Evolutionary conservation across 257 asterid species (phyloP).

Genomic region (Solanum infundibuliforme): DNA sequence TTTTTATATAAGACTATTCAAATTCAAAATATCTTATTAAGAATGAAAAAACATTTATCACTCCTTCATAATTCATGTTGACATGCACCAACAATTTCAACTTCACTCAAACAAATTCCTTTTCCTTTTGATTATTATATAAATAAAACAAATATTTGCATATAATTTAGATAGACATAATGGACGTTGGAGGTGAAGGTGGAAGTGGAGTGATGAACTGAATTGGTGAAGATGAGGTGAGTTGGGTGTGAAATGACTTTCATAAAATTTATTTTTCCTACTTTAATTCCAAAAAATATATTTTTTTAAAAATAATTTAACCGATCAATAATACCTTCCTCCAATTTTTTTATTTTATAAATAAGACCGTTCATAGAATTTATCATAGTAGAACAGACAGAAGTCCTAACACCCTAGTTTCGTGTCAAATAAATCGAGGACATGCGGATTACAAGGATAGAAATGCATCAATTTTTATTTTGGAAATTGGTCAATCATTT

Average conservation of each 20-base stretch:
- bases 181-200: background rate
- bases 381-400: background rate
- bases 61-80: background rate
- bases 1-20: too few relatives aligned
- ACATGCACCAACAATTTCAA: background rate
- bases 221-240: background rate
- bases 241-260: accelerated
- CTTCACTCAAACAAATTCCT: background rate
- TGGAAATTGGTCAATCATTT: background rate
- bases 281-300: too few relatives aligned
- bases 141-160: too few relatives aligned
- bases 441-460: background rate
- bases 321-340: too few relatives aligned
- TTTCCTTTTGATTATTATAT: too few relatives aligned
- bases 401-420: too few relatives aligned
- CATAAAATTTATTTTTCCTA: too few relatives aligned
- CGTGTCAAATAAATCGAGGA: background rate
- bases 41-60: background rate
- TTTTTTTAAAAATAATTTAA: too few relatives aligned
- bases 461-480: background rate
- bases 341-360: too few relatives aligned
- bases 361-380: too few relatives aligned
- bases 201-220: background rate
- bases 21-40: too few relatives aligned
- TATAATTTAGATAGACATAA: too few relatives aligned